Evolutionary conservation across 1,284 basidiomycete genomes (phyloP).

Genomic region (Hypsizygus ulmarius): DNA sequence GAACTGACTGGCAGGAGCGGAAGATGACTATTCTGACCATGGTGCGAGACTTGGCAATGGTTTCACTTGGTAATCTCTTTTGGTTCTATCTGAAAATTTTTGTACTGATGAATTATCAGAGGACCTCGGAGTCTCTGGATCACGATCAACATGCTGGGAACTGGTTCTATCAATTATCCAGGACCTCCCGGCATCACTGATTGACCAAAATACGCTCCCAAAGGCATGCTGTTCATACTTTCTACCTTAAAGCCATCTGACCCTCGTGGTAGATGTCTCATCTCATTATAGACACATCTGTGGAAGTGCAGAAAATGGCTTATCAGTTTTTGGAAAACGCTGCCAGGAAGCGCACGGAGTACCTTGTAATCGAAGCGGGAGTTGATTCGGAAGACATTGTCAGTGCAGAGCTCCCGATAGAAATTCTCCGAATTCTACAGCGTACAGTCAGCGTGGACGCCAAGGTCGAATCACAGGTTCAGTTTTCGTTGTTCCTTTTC

Average conservation of each 20-base stretch:
- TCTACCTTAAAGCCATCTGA: constrained; percentile 2
- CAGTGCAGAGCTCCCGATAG: constrained; percentile 57
- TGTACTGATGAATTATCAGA: constrained; percentile 27
- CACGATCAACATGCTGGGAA: constrained; percentile 66
- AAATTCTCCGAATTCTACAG: constrained; percentile 67
- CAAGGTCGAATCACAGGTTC: constrained; percentile 28
- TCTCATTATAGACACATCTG: constrained; percentile 64
- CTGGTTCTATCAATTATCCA: constrained; percentile 67
- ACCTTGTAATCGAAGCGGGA: constrained; percentile 83
- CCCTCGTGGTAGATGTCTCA: constrained; percentile 62
- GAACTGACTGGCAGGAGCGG: constrained; percentile 67
- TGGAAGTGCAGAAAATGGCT: constrained; percentile 67
- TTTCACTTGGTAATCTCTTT: constrained; percentile 45
- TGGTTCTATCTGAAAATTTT: background rate
- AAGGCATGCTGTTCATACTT: constrained; percentile 41
- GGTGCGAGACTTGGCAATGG: constrained; percentile 58
- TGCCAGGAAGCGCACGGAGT: constrained; percentile 68
- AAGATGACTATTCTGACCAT: constrained; percentile 51
- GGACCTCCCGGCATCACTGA: constrained; percentile 60
- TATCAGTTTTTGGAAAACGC: constrained; percentile 66
- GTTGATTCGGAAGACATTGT: constrained; percentile 59
- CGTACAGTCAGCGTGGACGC: constrained; percentile 39
- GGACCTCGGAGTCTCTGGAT: constrained; percentile 41
- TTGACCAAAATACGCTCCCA: constrained; percentile 62
- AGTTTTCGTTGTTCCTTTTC: constrained; percentile 12